These are phyloP conservation scores for Yarrowia sp. DNA, from an alignment of 805 yeast species.

Conservation along the genomic window DNA sequence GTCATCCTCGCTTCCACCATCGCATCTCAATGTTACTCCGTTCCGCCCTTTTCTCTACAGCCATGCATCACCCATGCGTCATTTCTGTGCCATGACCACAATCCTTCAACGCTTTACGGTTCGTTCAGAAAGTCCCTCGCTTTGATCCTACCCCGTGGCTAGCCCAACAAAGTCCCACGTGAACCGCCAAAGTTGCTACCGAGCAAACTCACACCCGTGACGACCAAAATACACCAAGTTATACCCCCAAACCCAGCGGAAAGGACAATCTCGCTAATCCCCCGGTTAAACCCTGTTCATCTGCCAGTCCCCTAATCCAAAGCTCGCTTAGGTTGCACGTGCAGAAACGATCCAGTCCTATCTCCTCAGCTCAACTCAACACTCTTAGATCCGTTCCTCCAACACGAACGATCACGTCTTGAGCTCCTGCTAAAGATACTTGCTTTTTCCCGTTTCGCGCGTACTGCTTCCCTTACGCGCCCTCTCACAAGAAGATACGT, in stretches of 20 bases:
- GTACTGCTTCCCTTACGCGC: not conserved
- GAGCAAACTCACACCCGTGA: constrained; percentile 4
- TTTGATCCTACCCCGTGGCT: not conserved
- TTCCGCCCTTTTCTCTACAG: not conserved
- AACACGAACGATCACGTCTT: constrained; percentile 15
- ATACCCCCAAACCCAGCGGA: not conserved
- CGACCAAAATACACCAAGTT: not conserved
- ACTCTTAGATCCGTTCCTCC: constrained; percentile 5
- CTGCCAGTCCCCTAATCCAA: constrained; percentile 16
- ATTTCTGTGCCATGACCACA: constrained; percentile 22
- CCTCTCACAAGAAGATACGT: not conserved
- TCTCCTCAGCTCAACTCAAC: constrained; percentile 18
- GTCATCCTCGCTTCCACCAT: too few relatives aligned
- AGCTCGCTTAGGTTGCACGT: constrained; percentile 32
- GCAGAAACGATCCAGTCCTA: constrained; percentile 5
- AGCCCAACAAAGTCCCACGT: not conserved
- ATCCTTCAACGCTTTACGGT: constrained; percentile 27
- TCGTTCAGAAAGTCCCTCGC: not conserved
- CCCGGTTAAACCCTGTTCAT: constrained; percentile 20
- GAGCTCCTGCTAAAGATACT: not conserved
- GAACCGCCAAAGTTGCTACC: constrained; percentile 1
- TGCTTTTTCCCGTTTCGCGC: constrained; percentile 20
- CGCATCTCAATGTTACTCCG: not conserved
- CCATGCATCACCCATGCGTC: constrained; percentile 23
- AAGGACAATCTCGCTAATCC: not conserved